Evolutionary conservation across 768 basidiomycete species (phyloP), one percentile per base, ranked within the genome.

Genomic region (Kwoniella sp.): DNA sequence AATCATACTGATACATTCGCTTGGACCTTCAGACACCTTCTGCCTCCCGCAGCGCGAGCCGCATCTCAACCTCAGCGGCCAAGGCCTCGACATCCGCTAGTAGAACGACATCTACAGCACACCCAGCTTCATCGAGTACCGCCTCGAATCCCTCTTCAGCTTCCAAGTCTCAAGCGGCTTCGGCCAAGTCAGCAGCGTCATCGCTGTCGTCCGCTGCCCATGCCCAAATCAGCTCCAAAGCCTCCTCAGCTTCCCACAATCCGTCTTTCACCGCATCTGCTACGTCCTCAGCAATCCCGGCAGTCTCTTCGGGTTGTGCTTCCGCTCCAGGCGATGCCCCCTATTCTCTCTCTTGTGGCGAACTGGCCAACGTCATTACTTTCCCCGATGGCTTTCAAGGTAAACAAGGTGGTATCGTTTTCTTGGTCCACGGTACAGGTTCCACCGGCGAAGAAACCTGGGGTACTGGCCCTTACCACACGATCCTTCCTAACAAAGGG

Each of bases 401-500:
- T 31, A 68, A 65, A 26, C 17, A 47, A 3, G 69, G 73, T n/a
- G 78, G 75, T 13, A 58, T 72, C 41, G 78, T 79, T 1, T 69
- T 79, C 15, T 70, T 77, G 3, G 76, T 79, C 1, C 76, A 79
- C 60, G 78, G 78, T 0, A 79, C 78, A 1, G 75, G 70, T 25
- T 53, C 54, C 38, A 70, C 69, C 0, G 77, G 73, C 11, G 26
- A 55, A 2, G 78, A 77, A 57, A 72, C 68, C 2, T 79, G 76
- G 76, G 68, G 22, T n/a, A 29, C 59, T 7, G 73, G 74, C 2
- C 78, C 78, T 0, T 79, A 77, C 65, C 38, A 57, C 11, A 59
- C 63, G 13, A 55, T 74, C 15, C 62, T 79, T 0, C 78, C 78
- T 2, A 29, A 52, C 7, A 73, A 65, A 30, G 69, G 66, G 69